These are phyloP conservation scores for Debaryomycetaceae sp. DNA, from an alignment of 1,139 yeast genomes.

Conservation along the genomic window DNA sequence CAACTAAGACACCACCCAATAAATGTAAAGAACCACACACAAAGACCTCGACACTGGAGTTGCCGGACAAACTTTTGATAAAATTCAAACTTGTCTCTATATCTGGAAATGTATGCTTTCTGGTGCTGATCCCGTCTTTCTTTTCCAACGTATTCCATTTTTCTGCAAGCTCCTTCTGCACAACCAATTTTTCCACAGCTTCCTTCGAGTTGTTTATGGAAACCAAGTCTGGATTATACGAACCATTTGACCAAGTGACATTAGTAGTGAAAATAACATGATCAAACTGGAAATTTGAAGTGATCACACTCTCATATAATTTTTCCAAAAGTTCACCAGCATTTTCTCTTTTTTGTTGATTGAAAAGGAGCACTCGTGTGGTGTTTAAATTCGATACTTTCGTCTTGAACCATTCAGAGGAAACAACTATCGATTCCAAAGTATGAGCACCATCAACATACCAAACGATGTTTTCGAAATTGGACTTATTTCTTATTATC, in stretches of 20 bases:
- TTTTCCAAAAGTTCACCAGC: slow-evolving; percentile 61
- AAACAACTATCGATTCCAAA: slow-evolving; percentile 74
- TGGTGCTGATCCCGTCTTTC: slow-evolving; percentile 17
- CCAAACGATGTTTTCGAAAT: slow-evolving; percentile 59
- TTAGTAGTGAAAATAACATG: slow-evolving; percentile 86
- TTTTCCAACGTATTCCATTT: slow-evolving; percentile 63
- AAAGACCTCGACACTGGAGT: slow-evolving; percentile 59
- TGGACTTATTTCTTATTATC: slow-evolving; percentile 43
- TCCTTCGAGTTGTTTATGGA: slow-evolving; percentile 80
- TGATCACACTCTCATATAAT: slow-evolving; percentile 42
- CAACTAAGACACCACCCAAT: slow-evolving; percentile 91
- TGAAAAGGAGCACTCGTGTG: slow-evolving; percentile 61
- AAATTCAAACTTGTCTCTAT: slow-evolving; percentile 72
- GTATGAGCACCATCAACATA: slow-evolving; percentile 96
- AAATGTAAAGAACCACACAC: slow-evolving; percentile 93
- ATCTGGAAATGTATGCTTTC: slow-evolving; percentile 60
- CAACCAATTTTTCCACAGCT: slow-evolving; percentile 69
- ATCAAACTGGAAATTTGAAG: slow-evolving; percentile 48
- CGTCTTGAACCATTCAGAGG: slow-evolving; percentile 72
- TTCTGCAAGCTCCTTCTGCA: slow-evolving; percentile 74
- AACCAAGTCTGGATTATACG: slow-evolving; percentile 76
- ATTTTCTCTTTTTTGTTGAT: slow-evolving; percentile 88
- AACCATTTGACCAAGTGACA: slow-evolving; percentile 83
- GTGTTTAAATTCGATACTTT: slow-evolving; percentile 18
- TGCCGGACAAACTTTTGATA: slow-evolving; percentile 41